Evolutionary conservation across 305 asterid species (phyloP), one percentile per base, ranked within the genome.

Genomic region (Fraxinus albicans): DNA sequence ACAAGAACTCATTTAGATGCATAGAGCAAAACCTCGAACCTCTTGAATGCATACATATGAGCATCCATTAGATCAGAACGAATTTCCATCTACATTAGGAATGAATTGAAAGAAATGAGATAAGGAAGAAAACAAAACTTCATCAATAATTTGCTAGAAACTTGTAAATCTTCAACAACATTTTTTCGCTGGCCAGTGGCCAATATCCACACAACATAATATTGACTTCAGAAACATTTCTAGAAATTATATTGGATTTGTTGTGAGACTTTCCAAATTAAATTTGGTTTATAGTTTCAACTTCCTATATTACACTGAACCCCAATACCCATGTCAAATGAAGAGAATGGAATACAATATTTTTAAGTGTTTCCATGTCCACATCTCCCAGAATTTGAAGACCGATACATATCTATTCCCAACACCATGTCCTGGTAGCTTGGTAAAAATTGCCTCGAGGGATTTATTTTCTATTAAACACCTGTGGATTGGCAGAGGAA

Each of bases 21-120:
- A 81, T 27, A 81, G 80, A 72, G 88, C 36, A 36, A 67, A 87
- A 83, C 75, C 83, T 85, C 92, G 3, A 82, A 96, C 99, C 99
- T 96, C 89, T 96, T 93, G 91, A 96, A 95, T 80, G 99, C 98
- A 89, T 95, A 96, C 95, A 95, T 87, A 90, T 96, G 99, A 88
- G 98, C 95, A 86, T 96, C 98, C 98, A 96, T 95, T 76, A 96
- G 91, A 91, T 96, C 98, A 55, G 97, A 82, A 82, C 95, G 95
- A 83, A 93, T 91, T 88, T 96, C 98, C 98, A 96, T 93, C 98
- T 96, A 91, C 88, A 83, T 23, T 77, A 82, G 86, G 83, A 55
- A 53, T 50, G 63, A 53, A 53, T n/a, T 17, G 23, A 53, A 73
- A 77, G 53, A 81, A 19, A 70, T 29, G 67, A 85, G 78, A 83